These are phyloP conservation scores for Poteriospumella lacustris DNA, from an alignment of 108 stramenopile species.

Conservation along the genomic window DNA sequence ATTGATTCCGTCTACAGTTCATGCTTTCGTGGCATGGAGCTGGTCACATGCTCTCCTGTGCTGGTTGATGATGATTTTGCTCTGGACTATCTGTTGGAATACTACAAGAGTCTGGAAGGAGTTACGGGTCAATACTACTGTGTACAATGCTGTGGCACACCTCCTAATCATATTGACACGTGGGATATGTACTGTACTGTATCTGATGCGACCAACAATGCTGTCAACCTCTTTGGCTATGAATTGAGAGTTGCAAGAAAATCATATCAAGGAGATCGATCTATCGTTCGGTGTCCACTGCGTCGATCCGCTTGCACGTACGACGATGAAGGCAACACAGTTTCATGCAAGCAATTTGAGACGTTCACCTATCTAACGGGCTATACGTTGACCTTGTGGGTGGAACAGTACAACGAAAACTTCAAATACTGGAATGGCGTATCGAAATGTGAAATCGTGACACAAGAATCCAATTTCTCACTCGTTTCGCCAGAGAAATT, in stretches of 20 bases:
- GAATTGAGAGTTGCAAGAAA: not conserved
- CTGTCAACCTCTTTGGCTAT: not conserved
- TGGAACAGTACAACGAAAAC: not conserved
- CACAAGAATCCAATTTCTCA: not conserved
- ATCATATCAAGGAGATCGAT: not conserved
- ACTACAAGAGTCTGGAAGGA: not conserved
- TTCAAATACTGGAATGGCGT: not conserved
- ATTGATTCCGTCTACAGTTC: not conserved
- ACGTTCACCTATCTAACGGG: not conserved
- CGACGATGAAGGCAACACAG: not conserved
- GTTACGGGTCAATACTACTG: not conserved
- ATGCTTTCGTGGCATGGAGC: not conserved
- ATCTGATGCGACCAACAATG: not conserved
- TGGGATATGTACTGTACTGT: not conserved
- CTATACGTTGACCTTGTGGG: not conserved
- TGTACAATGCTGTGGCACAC: not conserved
- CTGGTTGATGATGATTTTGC: not conserved
- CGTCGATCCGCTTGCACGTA: conserved; percentile 8
- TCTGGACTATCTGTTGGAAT: not conserved
- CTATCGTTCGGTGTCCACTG: not conserved
- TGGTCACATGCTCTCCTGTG: not conserved
- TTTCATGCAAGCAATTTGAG: not conserved
- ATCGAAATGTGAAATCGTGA: not conserved
- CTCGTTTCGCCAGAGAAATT: not conserved
- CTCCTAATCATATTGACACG: not conserved